A percentile compares a stretch with the other conserved stretches of the same genome.
phyloP scores from a whole-genome alignment of 1,284 basidiomycete genomes.

The Bondarzewia mesenterica region DNA sequence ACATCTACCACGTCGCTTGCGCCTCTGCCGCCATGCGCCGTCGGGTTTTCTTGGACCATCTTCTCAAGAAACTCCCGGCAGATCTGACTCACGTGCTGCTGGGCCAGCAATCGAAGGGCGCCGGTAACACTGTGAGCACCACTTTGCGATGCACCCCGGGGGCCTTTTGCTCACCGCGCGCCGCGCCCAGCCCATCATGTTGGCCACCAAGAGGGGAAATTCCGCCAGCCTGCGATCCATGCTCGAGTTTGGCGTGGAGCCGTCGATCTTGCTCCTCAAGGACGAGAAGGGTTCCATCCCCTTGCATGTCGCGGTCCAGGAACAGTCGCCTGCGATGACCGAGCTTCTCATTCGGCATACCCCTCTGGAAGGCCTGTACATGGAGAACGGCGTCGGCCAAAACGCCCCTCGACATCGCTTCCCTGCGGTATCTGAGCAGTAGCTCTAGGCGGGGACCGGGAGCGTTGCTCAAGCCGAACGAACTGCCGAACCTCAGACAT shows the following conservation, averaged over 20 bases:
- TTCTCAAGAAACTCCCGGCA: conserved; percentile 38
- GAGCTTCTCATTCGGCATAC: conserved; percentile 28
- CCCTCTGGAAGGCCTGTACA: conserved; percentile 29
- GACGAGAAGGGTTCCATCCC: conserved; percentile 38
- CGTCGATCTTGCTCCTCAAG: conserved; percentile 25
- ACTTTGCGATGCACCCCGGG: neutral
- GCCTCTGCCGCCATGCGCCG: conserved; percentile 15
- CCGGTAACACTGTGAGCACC: conserved; percentile 35
- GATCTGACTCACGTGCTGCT: conserved; percentile 35
- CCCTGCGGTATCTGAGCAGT: conserved; percentile 15
- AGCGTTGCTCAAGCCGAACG: neutral
- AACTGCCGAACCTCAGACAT: neutral
- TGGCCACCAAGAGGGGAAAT: conserved; percentile 30
- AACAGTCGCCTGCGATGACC: conserved; percentile 25
- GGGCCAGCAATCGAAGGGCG: conserved; percentile 34
- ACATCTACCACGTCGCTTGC: conserved; percentile 44
- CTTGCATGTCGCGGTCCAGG: conserved; percentile 36
- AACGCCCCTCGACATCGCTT: conserved; percentile 38
- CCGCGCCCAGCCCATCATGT: conserved; percentile 36
- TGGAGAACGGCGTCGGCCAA: conserved; percentile 49
- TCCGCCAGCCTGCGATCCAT: conserved; percentile 19
- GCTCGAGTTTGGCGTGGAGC: conserved; percentile 27
- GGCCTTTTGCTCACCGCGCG: neutral
- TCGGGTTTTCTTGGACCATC: conserved; percentile 28
- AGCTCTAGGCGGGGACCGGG: neutral